Conservation (phyloP, 1,284 basidiomycete genomes). For the Apiotrichum domesticum region DNA sequence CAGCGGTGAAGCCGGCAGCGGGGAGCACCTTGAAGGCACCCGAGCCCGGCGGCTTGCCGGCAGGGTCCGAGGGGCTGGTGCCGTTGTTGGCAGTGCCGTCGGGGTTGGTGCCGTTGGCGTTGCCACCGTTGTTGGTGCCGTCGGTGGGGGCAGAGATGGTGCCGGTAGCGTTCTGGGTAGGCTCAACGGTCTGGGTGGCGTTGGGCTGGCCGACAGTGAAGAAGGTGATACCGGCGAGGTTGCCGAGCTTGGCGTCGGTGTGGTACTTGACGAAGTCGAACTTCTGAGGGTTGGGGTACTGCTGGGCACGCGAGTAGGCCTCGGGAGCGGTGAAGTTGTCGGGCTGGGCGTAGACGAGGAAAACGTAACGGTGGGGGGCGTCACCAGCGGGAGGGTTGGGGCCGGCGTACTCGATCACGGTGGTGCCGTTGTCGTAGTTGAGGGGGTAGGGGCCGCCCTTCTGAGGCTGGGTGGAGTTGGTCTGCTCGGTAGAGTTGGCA, state of each 20-base stretch:
- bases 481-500: too few relatives aligned
- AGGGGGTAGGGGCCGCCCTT: constrained; percentile 42
- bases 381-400: constrained; percentile 62
- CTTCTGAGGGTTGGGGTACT: constrained; percentile 44
- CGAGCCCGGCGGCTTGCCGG: not conserved
- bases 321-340: constrained; percentile 58
- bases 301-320: constrained; percentile 53
- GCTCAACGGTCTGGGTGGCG: constrained; percentile 50
- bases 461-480: too few relatives aligned
- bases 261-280: constrained; percentile 51
- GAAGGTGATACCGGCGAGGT: constrained; percentile 54
- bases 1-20: constrained; percentile 2
- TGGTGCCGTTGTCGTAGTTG: constrained; percentile 15
- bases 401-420: constrained; percentile 61
- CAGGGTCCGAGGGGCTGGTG: not conserved
- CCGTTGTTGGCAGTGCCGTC: not conserved
- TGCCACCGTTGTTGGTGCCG: constrained; percentile 15
- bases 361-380: constrained; percentile 60
- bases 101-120: constrained; percentile 1
- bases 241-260: constrained; percentile 38
- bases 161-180: constrained; percentile 1
- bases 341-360: constrained; percentile 14
- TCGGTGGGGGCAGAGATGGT: not conserved
- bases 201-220: constrained; percentile 66
- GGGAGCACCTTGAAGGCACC: not conserved